Base-by-base conservation (phyloP, 2,329 filamentous ascomycete genomes). In the Blastomyces percursus region DNA sequence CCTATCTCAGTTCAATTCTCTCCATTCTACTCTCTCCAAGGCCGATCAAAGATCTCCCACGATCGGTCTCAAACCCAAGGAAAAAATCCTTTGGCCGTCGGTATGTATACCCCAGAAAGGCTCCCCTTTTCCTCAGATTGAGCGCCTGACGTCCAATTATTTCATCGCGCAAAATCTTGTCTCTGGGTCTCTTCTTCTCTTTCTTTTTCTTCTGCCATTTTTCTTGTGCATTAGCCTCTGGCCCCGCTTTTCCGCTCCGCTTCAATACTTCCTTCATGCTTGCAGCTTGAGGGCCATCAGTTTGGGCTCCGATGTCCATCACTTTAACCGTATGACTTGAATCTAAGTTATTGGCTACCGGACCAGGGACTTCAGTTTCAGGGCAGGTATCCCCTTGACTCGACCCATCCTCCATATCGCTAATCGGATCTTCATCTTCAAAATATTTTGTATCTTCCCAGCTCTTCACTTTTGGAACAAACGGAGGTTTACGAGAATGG, bases 101-200 rank as follows among this genome's bases (percentile, higher is more conserved):
- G 80, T 94, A 97, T 1, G 89, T 90, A 72, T 99, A 99, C 0
- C 93, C 93, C 65, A 95, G 76, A 74, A 97, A 97, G 0, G 91
- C 91, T 32, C 84, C 88, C 72, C 82, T 83, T 75, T 93, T 96
- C 64, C 94, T 84, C 66, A 94, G 82, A 67, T 90, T 86, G 74
- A 97, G 78, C n/a, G 88, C 91, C 19, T 81, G 79, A 50, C 80
- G 81, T 50, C 85, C 87, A 7, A 87, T 82, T 9, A 79, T 76
- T 32, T 81, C 81, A 73, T 97, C 93, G 52, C 93, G 82, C 35
- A 97, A 77, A 63, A 97, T 76, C 69, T 88, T 88, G 74, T 99
- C 94, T n/a, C 92, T 82, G 0, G 93, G 86, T 65, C 92, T 78
- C 73, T 90, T 94, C 71, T 82, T 86, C 71, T 92, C 87, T 70